Evolutionary conservation across 345 rosid genomes (phyloP).

Genomic region (Corchorus olitorius): DNA sequence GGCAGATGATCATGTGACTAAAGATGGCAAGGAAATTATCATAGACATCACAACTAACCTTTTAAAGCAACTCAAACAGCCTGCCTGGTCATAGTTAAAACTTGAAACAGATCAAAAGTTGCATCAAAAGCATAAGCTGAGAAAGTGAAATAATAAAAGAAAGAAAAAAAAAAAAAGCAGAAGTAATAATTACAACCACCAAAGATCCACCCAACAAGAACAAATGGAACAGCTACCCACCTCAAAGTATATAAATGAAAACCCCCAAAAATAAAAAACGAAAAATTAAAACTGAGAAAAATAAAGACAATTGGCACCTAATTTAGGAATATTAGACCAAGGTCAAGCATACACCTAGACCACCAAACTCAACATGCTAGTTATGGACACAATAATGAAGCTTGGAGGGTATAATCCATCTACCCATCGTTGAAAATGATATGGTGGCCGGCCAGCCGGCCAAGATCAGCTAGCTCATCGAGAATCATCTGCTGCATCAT

Average conservation of each 20-base stretch:
- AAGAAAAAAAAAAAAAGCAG: conserved; percentile 17
- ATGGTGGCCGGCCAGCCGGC: background rate
- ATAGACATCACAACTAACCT: conserved; percentile 31
- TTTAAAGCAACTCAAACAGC: conserved; percentile 28
- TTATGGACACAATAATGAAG: conserved; percentile 22
- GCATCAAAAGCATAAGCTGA: conserved; percentile 45
- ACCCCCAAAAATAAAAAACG: background rate
- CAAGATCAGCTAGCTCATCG: conserved; percentile 28
- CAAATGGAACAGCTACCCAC: conserved; percentile 35
- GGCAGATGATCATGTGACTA: background rate
- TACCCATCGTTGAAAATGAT: background rate
- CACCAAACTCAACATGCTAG: conserved; percentile 24
- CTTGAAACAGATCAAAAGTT: conserved; percentile 36
- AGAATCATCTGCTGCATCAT: conserved; percentile 26
- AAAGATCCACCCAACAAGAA: conserved; percentile 42
- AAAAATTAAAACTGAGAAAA: conserved; percentile 2
- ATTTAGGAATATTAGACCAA: conserved; percentile 22
- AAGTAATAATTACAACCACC: conserved; percentile 55
- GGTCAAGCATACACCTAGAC: conserved; percentile 24
- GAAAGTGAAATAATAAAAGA: background rate
- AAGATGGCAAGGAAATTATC: background rate
- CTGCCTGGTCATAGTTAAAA: conserved; percentile 13
- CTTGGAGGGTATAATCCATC: conserved; percentile 19
- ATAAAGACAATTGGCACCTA: conserved; percentile 29
- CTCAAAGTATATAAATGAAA: conserved; percentile 28